These are phyloP conservation scores for Orbilia oligospora DNA, from an alignment of 2,329 filamentous ascomycete genomes.

Conservation along the genomic window DNA sequence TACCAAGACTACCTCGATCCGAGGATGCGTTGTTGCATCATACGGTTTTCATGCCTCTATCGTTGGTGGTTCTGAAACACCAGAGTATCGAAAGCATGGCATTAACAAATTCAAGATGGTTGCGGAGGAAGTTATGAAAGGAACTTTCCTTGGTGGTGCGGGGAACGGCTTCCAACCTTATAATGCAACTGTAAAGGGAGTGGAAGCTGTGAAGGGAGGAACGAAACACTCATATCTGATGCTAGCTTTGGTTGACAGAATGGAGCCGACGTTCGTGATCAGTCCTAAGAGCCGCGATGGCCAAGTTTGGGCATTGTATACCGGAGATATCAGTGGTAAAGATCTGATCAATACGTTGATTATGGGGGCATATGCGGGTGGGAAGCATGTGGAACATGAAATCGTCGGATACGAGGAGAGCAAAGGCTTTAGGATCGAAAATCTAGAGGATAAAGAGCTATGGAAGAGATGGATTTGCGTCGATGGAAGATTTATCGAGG, in stretches of 20 bases:
- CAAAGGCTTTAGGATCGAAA: constrained; percentile 77
- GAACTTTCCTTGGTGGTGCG: constrained; percentile 58
- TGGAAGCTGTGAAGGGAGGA: constrained; percentile 66
- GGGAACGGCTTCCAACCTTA: constrained; percentile 73
- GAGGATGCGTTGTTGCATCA: constrained; percentile 87
- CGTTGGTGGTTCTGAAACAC: constrained; percentile 90
- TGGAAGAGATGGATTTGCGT: constrained; percentile 89
- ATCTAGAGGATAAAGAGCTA: constrained; percentile 74
- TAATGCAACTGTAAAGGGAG: constrained; percentile 69
- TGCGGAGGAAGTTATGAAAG: constrained; percentile 73
- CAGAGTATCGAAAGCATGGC: constrained; percentile 83
- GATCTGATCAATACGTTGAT: constrained; percentile 84
- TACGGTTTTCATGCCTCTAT: constrained; percentile 93
- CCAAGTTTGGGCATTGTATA: constrained; percentile 53
- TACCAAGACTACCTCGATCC: constrained; percentile 68
- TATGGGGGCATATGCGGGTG: constrained; percentile 74
- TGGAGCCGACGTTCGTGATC: constrained; percentile 86
- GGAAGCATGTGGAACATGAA: constrained; percentile 72
- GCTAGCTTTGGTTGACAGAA: constrained; percentile 80
- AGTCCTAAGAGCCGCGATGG: constrained; percentile 82
- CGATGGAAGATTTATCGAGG: constrained; percentile 85
- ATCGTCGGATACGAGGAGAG: constrained; percentile 81
- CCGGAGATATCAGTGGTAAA: constrained; percentile 50
- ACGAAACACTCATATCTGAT: constrained; percentile 81
- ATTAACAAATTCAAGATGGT: constrained; percentile 86